These are phyloP conservation scores for Ceratocystis ficicola DNA, from an alignment of 2,329 filamentous ascomycete genomes.

Conservation along the genomic window DNA sequence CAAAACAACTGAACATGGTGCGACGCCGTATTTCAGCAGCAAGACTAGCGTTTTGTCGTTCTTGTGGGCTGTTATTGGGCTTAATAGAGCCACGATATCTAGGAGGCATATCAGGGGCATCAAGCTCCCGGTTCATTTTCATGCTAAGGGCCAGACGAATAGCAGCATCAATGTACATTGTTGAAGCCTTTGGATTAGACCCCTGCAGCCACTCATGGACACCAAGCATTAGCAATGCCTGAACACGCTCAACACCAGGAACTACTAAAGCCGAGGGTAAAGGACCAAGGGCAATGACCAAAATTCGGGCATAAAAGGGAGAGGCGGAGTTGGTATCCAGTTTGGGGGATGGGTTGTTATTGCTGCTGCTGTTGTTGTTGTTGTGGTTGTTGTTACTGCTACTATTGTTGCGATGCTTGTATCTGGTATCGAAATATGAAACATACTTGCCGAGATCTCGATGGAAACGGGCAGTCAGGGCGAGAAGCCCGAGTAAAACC, in stretches of 20 bases:
- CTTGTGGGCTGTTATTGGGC: conserved; percentile 13
- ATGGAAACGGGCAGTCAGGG: conserved; percentile 58
- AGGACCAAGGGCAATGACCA: conserved; percentile 40
- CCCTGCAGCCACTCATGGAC: conserved; percentile 61
- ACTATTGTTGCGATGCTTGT: not conserved
- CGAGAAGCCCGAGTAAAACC: conserved; percentile 53
- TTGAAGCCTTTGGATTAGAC: conserved; percentile 39
- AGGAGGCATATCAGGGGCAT: conserved; percentile 1
- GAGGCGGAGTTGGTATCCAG: conserved; percentile 45
- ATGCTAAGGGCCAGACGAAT: conserved; percentile 52
- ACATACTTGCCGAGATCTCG: conserved; percentile 45
- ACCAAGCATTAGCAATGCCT: conserved; percentile 58
- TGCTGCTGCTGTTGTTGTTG: too few relatives aligned
- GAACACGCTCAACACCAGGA: conserved; percentile 50
- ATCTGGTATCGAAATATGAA: conserved; percentile 28
- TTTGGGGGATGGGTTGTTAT: not conserved
- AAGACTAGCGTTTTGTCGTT: conserved; percentile 28
- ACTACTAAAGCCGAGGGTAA: conserved; percentile 37
- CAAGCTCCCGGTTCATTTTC: conserved; percentile 28
- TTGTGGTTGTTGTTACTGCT: too few relatives aligned
- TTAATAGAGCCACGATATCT: conserved; percentile 8
- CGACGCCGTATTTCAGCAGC: conserved; percentile 52
- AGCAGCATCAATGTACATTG: conserved; percentile 50
- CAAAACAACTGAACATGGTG: conserved; percentile 64
- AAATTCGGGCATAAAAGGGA: conserved; percentile 51